A percentile compares a stretch with the other conserved stretches of the same genome.
These are phyloP conservation scores for Protea cynaroides DNA, from an alignment of 164 flowering plant species.

Conservation along the genomic window DNA sequence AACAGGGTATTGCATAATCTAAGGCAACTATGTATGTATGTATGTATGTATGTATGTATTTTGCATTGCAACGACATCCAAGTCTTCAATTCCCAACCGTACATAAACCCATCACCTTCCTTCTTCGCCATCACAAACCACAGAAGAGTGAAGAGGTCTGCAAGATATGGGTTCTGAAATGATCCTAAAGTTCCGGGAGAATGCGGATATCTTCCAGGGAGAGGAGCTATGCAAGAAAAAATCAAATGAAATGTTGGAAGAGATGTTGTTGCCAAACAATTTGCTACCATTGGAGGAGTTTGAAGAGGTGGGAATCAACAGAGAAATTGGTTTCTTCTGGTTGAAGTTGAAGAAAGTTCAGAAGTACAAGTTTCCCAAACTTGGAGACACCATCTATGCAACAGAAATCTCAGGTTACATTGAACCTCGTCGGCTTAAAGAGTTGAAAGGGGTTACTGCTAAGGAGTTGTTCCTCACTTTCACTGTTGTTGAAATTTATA, in stretches of 20 bases:
- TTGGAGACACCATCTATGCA: constrained; percentile 48
- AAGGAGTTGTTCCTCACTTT: constrained; percentile 33
- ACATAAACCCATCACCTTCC: no score
- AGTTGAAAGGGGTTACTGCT: constrained; percentile 23
- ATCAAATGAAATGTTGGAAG: constrained; percentile 33
- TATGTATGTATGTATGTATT: no score
- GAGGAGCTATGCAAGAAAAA: constrained; percentile 44
- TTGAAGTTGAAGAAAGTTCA: constrained; percentile 18
- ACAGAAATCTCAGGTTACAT: constrained; percentile 16
- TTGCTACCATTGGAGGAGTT: constrained; percentile 53
- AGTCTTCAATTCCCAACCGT: no score
- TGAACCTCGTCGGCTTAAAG: constrained; percentile 17
- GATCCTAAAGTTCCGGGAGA: constrained; percentile 30
- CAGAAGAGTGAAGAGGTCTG: no score
- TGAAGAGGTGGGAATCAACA: constrained; percentile 44
- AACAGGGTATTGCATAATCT: no score
- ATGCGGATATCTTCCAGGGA: constrained; percentile 51
- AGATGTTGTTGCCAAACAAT: constrained; percentile 15
- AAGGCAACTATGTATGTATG: no score
- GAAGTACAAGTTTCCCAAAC: constrained; percentile 36
- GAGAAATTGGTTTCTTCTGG: constrained; percentile 66
- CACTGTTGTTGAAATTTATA: constrained; percentile 21
- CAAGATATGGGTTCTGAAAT: no score
- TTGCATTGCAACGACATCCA: no score
- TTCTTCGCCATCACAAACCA: no score